A percentile compares a stretch with the other conserved stretches of the same genome.
These are phyloP conservation scores for Microbotryum saponariae DNA, from an alignment of 1,284 basidiomycete genomes.

Conservation along the genomic window DNA sequence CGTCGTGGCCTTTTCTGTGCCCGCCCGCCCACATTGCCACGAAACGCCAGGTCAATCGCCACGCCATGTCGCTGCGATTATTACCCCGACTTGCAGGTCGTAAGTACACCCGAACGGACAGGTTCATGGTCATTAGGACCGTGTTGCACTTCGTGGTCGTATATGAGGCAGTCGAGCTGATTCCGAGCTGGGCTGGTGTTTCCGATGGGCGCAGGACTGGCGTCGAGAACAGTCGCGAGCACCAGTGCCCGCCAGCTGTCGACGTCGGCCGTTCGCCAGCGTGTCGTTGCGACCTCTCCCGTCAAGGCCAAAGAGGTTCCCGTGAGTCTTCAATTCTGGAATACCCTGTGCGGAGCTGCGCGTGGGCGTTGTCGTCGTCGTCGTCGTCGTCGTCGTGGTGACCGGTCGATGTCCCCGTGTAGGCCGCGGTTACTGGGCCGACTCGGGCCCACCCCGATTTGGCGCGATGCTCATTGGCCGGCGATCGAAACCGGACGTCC, in stretches of 20 bases:
- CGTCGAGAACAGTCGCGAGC: not conserved
- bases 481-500: not conserved
- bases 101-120: no score
- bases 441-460: not conserved
- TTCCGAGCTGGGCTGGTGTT: no score
- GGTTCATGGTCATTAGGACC: no score
- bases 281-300: constrained; percentile 24
- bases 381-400: not conserved
- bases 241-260: constrained; percentile 18
- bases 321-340: constrained; percentile 6
- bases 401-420: not conserved
- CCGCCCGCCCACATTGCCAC: no score
- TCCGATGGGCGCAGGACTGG: no score
- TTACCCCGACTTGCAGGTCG: no score
- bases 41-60: no score
- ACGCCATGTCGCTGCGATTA: no score
- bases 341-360: not conserved
- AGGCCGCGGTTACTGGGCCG: not conserved
- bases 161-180: no score
- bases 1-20: no score
- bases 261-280: constrained; percentile 15
- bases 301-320: constrained; percentile 32
- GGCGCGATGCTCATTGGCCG: not conserved
- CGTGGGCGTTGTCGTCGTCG: not conserved
- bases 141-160: no score